Evolutionary conservation across 106 monocot species (phyloP).

Genomic region (Vanilla planifolia): DNA sequence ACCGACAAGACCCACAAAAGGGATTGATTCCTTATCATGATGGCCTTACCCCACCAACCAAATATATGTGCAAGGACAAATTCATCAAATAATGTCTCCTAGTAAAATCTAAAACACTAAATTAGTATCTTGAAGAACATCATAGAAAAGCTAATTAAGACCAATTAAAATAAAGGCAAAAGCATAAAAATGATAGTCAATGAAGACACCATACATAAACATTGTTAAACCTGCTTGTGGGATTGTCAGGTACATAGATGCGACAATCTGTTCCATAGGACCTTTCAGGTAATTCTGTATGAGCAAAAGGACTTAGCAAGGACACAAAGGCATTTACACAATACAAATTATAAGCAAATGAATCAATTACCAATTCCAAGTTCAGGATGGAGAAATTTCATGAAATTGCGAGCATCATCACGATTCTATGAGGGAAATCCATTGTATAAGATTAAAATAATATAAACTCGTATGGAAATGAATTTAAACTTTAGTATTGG

Average conservation of each 20-base stretch:
- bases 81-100: slow-evolving; percentile 71
- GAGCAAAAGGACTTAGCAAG: neutral
- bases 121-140: slow-evolving; percentile 1
- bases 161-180: neutral
- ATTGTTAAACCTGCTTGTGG: slow-evolving; percentile 64
- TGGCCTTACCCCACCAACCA: slow-evolving; percentile 74
- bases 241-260: slow-evolving; percentile 61
- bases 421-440: slow-evolving; percentile 28
- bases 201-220: slow-evolving; percentile 63
- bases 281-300: slow-evolving; percentile 56
- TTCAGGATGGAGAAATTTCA: slow-evolving; percentile 59
- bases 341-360: no score
- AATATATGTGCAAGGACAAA: slow-evolving; percentile 70
- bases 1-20: slow-evolving; percentile 66
- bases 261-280: slow-evolving; percentile 67
- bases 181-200: slow-evolving; percentile 14
- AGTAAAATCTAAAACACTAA: slow-evolving; percentile 9
- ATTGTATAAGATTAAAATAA: neutral
- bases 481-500: no score
- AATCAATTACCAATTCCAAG: slow-evolving; percentile 51
- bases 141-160: neutral
- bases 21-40: slow-evolving; percentile 62
- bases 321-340: no score
- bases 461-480: no score
- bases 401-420: slow-evolving; percentile 58